Evolutionary conservation across 495 filamentous ascomycete species (phyloP), one percentile per base, ranked within the genome.

Genomic region (Pseudomonodictys pantanalensis): DNA sequence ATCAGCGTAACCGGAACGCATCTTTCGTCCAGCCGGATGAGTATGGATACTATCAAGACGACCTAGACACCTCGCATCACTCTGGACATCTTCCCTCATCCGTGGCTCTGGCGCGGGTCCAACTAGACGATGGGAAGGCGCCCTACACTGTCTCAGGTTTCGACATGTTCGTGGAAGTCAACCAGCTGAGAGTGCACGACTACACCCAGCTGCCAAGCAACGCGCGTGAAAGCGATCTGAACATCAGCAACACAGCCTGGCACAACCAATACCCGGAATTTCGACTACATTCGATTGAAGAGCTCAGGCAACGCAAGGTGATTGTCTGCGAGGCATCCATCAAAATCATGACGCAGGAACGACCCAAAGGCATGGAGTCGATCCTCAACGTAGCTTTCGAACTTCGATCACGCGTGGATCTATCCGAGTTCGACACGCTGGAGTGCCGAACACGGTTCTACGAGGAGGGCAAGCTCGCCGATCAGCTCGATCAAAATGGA

Each of bases 301-400:
- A 47, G 12, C 58, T 46, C 18, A 52, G 67, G 17, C 52, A 69
- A 23, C 69, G 68, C 32, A 60, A 70, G 28, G 54, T 73, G 3
- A 35, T 74, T 11, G 60, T 67, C 18, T 68, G 69, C 26, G 70
- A 74, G 29, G 68, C 68, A 4, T 68, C 70, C 2, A 58, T 73
- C 46, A 65, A 68, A 12, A 52, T 74, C 41, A 66, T 71, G 48
- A 57, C 52, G 15, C 57, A 68, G 12, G 33, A 23, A 22, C 60
- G 57, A 15, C 62, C 53, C 20, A 45, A 52, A 26, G 67, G 48
- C 5, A 47, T 67, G 3, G 59, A 72, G 29, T n/a, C n/a, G n/a
- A n/a, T n/a, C n/a, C 58, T 74, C 2, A 63, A 63, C 25, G 68
- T 72, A 20, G 56, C 59, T 2, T 66, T 68, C 41, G 48, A 63